Conservation (phyloP, 2,329 filamentous ascomycete genomes). For the Pestalotiopsis sp. region DNA sequence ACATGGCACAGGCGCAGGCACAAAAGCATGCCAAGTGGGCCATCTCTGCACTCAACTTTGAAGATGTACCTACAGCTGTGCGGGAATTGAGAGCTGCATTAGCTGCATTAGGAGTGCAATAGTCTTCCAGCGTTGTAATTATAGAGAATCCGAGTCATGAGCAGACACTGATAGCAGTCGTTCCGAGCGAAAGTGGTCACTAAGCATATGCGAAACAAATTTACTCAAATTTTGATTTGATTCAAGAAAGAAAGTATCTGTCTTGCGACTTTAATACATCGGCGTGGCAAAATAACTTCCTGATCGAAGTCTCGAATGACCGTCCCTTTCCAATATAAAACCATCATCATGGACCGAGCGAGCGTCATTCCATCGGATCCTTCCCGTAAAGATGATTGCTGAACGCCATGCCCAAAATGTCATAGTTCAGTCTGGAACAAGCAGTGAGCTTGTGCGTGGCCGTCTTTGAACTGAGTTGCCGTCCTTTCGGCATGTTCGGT, state of each 20-base stretch:
- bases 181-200: not conserved
- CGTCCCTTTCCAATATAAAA: not conserved
- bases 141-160: not conserved
- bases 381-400: not conserved
- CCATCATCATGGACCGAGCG: not conserved
- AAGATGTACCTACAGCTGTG: constrained; percentile 89
- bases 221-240: not conserved
- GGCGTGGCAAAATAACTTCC: not conserved
- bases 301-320: not conserved
- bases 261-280: not conserved
- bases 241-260: not conserved
- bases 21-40: constrained; percentile 98
- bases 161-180: not conserved
- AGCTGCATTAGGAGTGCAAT: constrained; percentile 67
- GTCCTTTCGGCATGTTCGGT: not conserved
- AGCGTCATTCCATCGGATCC: not conserved
- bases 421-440: not conserved
- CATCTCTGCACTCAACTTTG: constrained; percentile 94
- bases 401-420: not conserved
- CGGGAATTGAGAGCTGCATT: constrained; percentile 81
- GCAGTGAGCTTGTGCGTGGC: not conserved
- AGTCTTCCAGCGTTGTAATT: constrained; percentile 16
- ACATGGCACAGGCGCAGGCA: constrained; percentile 72
- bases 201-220: not conserved
- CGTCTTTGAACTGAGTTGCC: not conserved